A percentile compares a stretch with the other conserved stretches of the same genome.
Evolutionary conservation across 2,329 filamentous ascomycete genomes (phyloP).

Genomic region (Colletotrichum sp.): DNA sequence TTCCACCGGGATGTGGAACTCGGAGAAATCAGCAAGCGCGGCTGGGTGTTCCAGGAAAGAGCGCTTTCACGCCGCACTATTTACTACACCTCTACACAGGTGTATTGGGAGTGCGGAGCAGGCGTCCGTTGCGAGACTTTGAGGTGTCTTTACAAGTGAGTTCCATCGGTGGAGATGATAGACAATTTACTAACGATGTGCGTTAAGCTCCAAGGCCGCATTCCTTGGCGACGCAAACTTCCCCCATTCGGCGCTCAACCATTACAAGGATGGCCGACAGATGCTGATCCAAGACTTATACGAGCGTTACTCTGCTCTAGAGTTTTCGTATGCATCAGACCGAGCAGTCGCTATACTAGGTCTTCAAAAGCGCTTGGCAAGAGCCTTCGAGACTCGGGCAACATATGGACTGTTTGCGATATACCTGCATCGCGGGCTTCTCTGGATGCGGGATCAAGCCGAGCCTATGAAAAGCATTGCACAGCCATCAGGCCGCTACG

Average conservation of each 20-base stretch:
- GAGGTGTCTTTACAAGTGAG: conserved; percentile 36
- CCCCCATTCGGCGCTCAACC: not conserved
- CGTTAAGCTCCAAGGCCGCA: not conserved
- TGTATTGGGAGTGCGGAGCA: conserved; percentile 42
- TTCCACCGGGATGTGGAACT: conserved; percentile 36
- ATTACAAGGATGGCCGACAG: not conserved
- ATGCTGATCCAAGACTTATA: conserved; percentile 4
- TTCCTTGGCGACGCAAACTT: conserved; percentile 16
- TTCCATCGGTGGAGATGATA: not conserved
- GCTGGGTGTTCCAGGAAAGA: conserved; percentile 46
- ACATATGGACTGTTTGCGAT: not conserved
- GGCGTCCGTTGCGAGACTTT: conserved; percentile 39
- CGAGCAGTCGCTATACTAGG: conserved; percentile 4
- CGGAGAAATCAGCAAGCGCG: conserved; percentile 34
- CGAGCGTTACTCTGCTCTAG: conserved; percentile 3
- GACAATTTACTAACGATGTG: not conserved
- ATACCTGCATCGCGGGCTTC: not conserved
- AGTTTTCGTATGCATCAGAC: conserved; percentile 1
- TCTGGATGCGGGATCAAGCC: not conserved
- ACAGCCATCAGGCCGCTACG: not conserved
- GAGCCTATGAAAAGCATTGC: not conserved
- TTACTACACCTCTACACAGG: conserved; percentile 38
- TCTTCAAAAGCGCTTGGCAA: not conserved
- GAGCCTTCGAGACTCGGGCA: not conserved
- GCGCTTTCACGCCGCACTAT: conserved; percentile 39